Evolutionary conservation across 1,139 yeast genomes (phyloP).

Genomic region (Candida dubliniensis): DNA sequence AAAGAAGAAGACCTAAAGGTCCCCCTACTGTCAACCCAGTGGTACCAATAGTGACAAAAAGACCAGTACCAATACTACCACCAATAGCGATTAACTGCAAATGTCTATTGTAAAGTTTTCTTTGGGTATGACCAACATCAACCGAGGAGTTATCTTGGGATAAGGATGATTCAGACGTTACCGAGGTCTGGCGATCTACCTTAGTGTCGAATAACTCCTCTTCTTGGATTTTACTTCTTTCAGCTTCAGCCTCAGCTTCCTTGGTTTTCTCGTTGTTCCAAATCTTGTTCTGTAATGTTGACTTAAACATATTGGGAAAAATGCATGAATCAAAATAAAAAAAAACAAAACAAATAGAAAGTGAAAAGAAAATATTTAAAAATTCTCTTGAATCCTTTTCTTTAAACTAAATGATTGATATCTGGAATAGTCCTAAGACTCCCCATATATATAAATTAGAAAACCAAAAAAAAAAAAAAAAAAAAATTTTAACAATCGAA

Average conservation of each 20-base stretch:
- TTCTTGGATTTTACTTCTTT: neutral
- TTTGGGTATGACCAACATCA: slow-evolving; percentile 2
- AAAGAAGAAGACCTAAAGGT: slow-evolving; percentile 46
- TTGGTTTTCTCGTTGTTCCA: neutral
- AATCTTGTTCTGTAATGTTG: neutral
- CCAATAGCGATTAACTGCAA: slow-evolving; percentile 66
- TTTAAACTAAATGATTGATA: too few species aligned
- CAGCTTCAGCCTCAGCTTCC: neutral
- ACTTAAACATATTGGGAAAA: too few species aligned
- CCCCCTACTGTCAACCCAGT: slow-evolving; percentile 45
- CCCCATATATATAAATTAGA: too few species aligned
- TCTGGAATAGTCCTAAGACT: too few species aligned
- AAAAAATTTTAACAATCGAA: too few species aligned
- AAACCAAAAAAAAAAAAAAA: too few species aligned
- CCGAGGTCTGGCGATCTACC: neutral
- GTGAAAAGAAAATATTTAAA: too few species aligned
- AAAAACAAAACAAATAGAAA: too few species aligned
- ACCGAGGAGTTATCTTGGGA: neutral
- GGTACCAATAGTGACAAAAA: slow-evolving; percentile 52
- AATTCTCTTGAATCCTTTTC: too few species aligned
- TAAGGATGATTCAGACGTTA: neutral
- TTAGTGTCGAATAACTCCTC: slow-evolving; percentile 1
- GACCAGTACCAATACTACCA: slow-evolving; percentile 65
- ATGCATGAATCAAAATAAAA: too few species aligned
- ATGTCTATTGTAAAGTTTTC: slow-evolving; percentile 42